Conservation (phyloP, 768 basidiomycete species). For the Tulasnella sp. region DNA sequence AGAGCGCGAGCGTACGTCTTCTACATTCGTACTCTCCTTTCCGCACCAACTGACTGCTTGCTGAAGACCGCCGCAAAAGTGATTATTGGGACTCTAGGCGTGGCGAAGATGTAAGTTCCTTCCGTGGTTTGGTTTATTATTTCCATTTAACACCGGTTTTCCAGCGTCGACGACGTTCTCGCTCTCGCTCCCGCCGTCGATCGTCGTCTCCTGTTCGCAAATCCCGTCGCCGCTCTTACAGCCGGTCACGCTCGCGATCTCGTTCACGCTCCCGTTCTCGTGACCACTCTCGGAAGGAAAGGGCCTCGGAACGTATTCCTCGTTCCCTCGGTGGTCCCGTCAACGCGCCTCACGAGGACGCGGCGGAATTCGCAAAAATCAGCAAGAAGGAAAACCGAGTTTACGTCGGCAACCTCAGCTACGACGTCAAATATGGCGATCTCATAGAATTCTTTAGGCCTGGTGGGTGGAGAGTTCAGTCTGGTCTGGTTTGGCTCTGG, state of each 20-base stretch:
- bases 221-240: slow-evolving; percentile 17
- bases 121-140: slow-evolving; percentile 20
- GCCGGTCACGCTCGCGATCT: slow-evolving; percentile 30
- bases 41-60: neutral
- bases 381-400: slow-evolving; percentile 98
- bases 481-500: slow-evolving; percentile 14
- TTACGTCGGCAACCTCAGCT: slow-evolving; percentile 97
- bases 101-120: slow-evolving; percentile 48
- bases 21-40: neutral
- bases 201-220: slow-evolving; percentile 25
- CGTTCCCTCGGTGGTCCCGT: slow-evolving; percentile 79
- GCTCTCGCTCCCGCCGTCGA: slow-evolving; percentile 34
- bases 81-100: slow-evolving; percentile 83
- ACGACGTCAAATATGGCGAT: slow-evolving; percentile 97
- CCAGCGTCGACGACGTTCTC: slow-evolving; percentile 39
- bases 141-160: slow-evolving; percentile 38
- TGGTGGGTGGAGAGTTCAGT: slow-evolving; percentile 26
- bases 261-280: slow-evolving; percentile 53
- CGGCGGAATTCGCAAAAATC: slow-evolving; percentile 86
- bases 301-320: slow-evolving; percentile 50
- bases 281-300: slow-evolving; percentile 26
- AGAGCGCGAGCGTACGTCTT: slow-evolving; percentile 22
- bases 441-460: slow-evolving; percentile 99
- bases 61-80: slow-evolving; percentile 20
- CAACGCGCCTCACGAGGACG: slow-evolving; percentile 86